Conservation (phyloP, 176 grass and related monocot genomes). For the Ensete ventricosum region DNA sequence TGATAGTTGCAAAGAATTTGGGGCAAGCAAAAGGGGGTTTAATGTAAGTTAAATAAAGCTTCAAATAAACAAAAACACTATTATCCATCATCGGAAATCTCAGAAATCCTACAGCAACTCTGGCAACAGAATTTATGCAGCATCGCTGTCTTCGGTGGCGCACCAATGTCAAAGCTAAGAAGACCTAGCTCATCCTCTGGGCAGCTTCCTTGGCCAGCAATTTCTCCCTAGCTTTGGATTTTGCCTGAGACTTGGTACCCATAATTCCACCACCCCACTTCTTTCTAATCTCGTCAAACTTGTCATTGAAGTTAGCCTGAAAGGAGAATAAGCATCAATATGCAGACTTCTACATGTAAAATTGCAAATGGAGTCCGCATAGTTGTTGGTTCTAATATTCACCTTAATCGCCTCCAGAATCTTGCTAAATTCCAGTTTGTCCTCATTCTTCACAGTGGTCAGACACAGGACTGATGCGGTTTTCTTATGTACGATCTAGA, state of each 20-base stretch:
- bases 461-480: conserved; percentile 53
- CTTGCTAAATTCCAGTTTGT: conserved; percentile 81
- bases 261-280: too few species aligned
- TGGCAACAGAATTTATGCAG: too few species aligned
- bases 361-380: neutral
- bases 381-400: too few species aligned
- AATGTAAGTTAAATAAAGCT: too few species aligned
- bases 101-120: too few species aligned
- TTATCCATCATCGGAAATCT: neutral
- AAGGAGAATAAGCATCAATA: too few species aligned
- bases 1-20: conserved; percentile 1
- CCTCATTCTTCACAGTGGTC: conserved; percentile 71
- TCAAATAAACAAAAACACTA: too few species aligned
- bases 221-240: conserved; percentile 42
- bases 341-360: neutral
- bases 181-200: conserved; percentile 42
- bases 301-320: conserved; percentile 60
- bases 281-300: conserved; percentile 4
- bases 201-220: conserved; percentile 61
- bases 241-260: too few species aligned
- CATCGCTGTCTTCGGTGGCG: neutral
- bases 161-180: too few species aligned
- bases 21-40: too few species aligned
- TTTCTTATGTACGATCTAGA: conserved; percentile 71
- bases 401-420: conserved; percentile 76